phyloP scores from a whole-genome alignment of 352 stramenopile species.

The Phytophthora kernoviae region DNA sequence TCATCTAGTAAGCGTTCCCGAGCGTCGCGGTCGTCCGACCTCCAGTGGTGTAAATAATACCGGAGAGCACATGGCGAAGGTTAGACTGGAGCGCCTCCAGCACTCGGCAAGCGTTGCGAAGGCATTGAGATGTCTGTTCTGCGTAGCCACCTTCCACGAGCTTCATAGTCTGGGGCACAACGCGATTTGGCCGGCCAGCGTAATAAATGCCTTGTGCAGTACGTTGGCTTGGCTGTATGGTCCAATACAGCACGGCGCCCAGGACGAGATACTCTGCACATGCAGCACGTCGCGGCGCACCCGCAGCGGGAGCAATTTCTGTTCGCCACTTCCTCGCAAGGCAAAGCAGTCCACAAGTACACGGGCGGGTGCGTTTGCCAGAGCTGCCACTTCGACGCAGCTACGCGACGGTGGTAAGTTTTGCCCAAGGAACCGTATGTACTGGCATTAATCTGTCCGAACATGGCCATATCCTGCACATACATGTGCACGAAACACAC shows the following conservation, averaged over 20 bases:
- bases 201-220: conserved; percentile 89
- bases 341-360: conserved; percentile 93
- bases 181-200: conserved; percentile 97
- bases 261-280: conserved; percentile 96
- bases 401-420: conserved; percentile 82
- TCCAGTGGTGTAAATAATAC: conserved; percentile 65
- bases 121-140: conserved; percentile 56
- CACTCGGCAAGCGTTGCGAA: conserved; percentile 68
- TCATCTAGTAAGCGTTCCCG: conserved; percentile 25
- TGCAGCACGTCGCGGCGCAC: conserved; percentile 91
- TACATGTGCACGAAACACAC: conserved; percentile 98
- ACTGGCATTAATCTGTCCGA: conserved; percentile 94
- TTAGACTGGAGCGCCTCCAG: conserved; percentile 84
- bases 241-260: conserved; percentile 98
- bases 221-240: conserved; percentile 99
- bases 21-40: conserved; percentile 37
- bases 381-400: conserved; percentile 85
- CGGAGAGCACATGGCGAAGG: conserved; percentile 69
- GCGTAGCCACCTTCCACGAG: conserved; percentile 60
- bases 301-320: conserved; percentile 64
- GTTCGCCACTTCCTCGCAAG: conserved; percentile 67
- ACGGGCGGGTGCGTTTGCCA: conserved; percentile 44
- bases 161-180: conserved; percentile 95
- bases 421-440: conserved; percentile 91
- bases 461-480: conserved; percentile 94